A percentile compares a stretch with the other conserved stretches of the same genome.
Conservation (phyloP, 495 filamentous ascomycete species). For the Trichocladium uniseriatum region DNA sequence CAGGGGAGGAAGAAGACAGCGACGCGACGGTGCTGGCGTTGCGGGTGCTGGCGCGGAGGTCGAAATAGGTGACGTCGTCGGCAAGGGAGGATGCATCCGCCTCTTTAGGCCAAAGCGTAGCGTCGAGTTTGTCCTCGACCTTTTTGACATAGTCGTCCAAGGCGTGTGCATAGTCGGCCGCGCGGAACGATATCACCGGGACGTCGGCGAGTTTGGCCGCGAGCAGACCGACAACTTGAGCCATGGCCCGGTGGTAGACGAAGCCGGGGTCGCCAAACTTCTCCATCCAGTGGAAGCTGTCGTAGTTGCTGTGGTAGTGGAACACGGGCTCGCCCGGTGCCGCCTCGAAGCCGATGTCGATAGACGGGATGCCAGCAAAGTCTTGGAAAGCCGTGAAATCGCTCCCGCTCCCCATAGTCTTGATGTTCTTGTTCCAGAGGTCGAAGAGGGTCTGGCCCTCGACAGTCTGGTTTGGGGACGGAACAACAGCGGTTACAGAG, state of each 20-base stretch:
- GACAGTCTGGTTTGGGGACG: slow-evolving; percentile 76
- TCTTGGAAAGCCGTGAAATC: slow-evolving; percentile 93
- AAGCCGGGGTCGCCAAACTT: slow-evolving; percentile 78
- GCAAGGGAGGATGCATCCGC: slow-evolving; percentile 20
- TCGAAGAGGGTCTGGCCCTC: slow-evolving; percentile 65
- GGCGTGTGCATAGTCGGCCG: slow-evolving; percentile 61
- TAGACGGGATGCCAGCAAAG: slow-evolving; percentile 73
- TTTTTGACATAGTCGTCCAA: slow-evolving; percentile 56
- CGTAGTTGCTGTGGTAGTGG: slow-evolving; percentile 91
- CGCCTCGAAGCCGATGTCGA: slow-evolving; percentile 73
- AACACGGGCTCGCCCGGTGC: slow-evolving; percentile 43
- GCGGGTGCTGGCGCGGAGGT: slow-evolving; percentile 45
- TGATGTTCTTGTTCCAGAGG: slow-evolving; percentile 59
- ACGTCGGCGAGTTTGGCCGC: slow-evolving; percentile 70
- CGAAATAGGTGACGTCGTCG: slow-evolving; percentile 36
- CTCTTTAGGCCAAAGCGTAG: slow-evolving; percentile 10
- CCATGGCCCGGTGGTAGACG: slow-evolving; percentile 67
- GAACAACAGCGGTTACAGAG: slow-evolving; percentile 58
- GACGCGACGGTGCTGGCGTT: slow-evolving; percentile 25
- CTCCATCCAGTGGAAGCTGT: slow-evolving; percentile 83
- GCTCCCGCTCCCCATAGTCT: slow-evolving; percentile 68
- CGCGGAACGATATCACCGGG: slow-evolving; percentile 68
- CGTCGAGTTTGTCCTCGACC: slow-evolving; percentile 52
- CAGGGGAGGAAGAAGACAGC: slow-evolving; percentile 33
- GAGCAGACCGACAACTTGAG: slow-evolving; percentile 69